Percentiles rank a stretch among this genome's conserved stretches.
phyloP scores from a whole-genome alignment of 805 yeast genomes.

The Lipomyces kockii region DNA sequence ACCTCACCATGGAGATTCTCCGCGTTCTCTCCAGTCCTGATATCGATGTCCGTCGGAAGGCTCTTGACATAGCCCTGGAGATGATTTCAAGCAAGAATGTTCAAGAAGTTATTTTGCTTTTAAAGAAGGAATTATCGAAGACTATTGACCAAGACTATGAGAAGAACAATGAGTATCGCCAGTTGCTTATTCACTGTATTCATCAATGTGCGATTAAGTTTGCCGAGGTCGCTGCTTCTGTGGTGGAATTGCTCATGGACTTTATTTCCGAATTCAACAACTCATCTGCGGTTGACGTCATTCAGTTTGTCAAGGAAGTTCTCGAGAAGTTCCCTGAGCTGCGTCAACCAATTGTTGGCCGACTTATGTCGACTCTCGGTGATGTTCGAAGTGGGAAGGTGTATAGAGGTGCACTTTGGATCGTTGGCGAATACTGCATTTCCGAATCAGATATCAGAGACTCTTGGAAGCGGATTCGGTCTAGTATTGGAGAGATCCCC shows the following conservation, averaged over 20 bases:
- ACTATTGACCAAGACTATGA: conserved; percentile 75
- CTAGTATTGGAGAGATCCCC: conserved; percentile 88
- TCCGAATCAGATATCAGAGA: conserved; percentile 73
- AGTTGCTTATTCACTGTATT: conserved; percentile 82
- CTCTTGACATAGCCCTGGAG: conserved; percentile 79
- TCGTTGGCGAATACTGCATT: conserved; percentile 86
- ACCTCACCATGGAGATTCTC: conserved; percentile 80
- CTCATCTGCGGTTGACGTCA: conserved; percentile 83
- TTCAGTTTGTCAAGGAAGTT: conserved; percentile 91
- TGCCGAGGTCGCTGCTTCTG: conserved; percentile 88
- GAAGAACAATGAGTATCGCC: conserved; percentile 83
- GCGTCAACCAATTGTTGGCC: conserved; percentile 64
- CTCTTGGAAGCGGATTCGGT: conserved; percentile 86
- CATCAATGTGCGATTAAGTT: conserved; percentile 87
- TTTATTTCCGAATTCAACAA: conserved; percentile 84
- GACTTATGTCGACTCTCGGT: conserved; percentile 66
- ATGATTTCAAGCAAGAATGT: conserved; percentile 86
- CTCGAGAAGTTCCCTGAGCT: conserved; percentile 87
- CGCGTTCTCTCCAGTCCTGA: conserved; percentile 88
- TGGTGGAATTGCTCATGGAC: conserved; percentile 84
- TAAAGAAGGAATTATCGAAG: conserved; percentile 86
- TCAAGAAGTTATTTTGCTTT: conserved; percentile 87
- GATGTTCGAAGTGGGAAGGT: conserved; percentile 85
- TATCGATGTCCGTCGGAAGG: conserved; percentile 85
- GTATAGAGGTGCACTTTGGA: conserved; percentile 92